A percentile compares a stretch with the other conserved stretches of the same genome.
Conservation (phyloP, 345 rosid genomes). For the Angophora floribunda region DNA sequence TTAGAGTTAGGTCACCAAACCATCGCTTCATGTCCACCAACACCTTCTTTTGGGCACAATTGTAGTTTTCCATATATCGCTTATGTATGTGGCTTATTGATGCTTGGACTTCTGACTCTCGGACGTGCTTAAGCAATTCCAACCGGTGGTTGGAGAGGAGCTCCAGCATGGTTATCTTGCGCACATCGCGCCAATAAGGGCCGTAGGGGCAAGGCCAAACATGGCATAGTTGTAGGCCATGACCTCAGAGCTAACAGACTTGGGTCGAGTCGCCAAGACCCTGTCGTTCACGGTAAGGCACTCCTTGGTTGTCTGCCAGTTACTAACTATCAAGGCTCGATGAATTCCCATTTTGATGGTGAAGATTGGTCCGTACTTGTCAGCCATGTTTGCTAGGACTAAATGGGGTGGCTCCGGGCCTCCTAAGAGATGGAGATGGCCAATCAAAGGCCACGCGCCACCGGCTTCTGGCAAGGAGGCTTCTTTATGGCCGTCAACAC, state of each 20-base stretch:
- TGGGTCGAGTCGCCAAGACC: constrained; percentile 12
- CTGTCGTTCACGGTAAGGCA: constrained; percentile 20
- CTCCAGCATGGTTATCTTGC: constrained; percentile 7
- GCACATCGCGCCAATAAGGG: constrained; percentile 15
- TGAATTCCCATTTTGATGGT: constrained; percentile 11
- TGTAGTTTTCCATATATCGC: neutral
- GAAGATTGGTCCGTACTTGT: constrained; percentile 20
- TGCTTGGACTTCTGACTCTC: constrained; percentile 3
- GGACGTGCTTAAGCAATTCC: constrained; percentile 1
- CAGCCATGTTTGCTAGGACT: constrained; percentile 15
- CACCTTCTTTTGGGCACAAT: neutral
- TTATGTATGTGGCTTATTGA: neutral
- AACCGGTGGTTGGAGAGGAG: constrained; percentile 25
- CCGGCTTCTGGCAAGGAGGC: neutral
- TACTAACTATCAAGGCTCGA: constrained; percentile 8
- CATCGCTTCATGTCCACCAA: constrained; percentile 14
- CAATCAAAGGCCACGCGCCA: neutral
- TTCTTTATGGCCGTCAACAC: neutral
- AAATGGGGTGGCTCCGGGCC: constrained; percentile 13
- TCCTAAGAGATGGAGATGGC: constrained; percentile 7
- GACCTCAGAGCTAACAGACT: neutral
- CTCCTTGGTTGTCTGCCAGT: constrained; percentile 11
- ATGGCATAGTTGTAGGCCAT: constrained; percentile 9
- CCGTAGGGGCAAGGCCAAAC: constrained; percentile 7
- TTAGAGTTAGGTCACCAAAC: constrained; percentile 11